Percentiles rank a stretch among this genome's conserved stretches.
Conservation (phyloP, 2,329 filamentous ascomycete species). For the Epichloe gansuensis region DNA sequence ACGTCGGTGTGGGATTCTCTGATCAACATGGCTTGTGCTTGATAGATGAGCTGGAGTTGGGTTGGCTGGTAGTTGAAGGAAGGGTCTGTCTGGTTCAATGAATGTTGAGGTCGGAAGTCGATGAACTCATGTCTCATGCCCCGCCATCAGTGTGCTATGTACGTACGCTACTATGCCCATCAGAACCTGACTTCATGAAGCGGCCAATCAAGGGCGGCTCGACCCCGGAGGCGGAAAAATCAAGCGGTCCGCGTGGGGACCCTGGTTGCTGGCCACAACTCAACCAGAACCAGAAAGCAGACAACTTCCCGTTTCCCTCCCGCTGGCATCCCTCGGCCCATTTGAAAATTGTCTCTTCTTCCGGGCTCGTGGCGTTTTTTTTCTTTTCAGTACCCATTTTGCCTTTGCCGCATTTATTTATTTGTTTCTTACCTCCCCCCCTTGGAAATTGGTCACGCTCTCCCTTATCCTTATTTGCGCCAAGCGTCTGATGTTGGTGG, state of each 20-base stretch:
- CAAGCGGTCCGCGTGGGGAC: background rate
- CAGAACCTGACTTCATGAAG: too few relatives aligned
- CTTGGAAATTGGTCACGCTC: too few relatives aligned
- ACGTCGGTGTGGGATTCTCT: constrained; percentile 41
- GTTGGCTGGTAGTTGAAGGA: background rate
- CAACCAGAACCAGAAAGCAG: background rate
- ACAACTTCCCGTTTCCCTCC: background rate
- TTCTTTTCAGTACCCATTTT: background rate
- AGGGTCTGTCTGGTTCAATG: too few relatives aligned
- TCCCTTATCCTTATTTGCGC: background rate
- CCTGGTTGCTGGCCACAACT: background rate
- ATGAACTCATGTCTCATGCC: background rate
- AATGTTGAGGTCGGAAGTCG: too few relatives aligned
- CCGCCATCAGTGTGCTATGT: background rate
- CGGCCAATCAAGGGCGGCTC: background rate
- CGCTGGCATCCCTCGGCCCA: constrained; percentile 1
- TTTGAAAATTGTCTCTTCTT: background rate
- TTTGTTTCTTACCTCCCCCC: background rate
- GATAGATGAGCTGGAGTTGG: background rate
- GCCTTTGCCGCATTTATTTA: background rate
- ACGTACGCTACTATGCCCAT: too few relatives aligned
- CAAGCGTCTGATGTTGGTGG: background rate
- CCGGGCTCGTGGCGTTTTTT: background rate
- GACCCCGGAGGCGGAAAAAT: constrained; percentile 4
- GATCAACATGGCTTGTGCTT: constrained; percentile 30